Evolutionary conservation across 2,329 filamentous ascomycete species (phyloP).

Genomic region (Phaeomoniella chlamydospora): DNA sequence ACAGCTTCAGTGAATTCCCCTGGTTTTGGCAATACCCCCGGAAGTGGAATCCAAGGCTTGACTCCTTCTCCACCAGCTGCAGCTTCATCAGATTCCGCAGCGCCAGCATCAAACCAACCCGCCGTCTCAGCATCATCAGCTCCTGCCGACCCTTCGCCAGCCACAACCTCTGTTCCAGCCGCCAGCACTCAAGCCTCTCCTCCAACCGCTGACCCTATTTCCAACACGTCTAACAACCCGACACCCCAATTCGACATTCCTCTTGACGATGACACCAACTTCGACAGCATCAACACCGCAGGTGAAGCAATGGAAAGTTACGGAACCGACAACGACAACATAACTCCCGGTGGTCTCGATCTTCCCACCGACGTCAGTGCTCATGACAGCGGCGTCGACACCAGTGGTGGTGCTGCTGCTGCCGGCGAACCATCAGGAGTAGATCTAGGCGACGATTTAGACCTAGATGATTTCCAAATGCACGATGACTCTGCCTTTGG

Average conservation of each 20-base stretch:
- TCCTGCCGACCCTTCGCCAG: conserved; percentile 1
- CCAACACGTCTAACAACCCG: conserved; percentile 1
- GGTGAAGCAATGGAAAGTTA: conserved; percentile 58
- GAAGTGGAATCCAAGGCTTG: conserved; percentile 1
- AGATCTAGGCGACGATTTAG: conserved; percentile 27
- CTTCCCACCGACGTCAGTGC: too few species aligned
- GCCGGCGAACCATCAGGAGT: conserved; percentile 35
- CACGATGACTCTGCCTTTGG: conserved; percentile 72
- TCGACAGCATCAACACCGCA: conserved; percentile 54
- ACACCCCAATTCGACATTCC: conserved; percentile 10
- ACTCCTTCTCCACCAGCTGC: background rate
- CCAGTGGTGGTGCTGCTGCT: too few species aligned
- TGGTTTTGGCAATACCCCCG: conserved; percentile 1
- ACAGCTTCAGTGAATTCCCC: background rate
- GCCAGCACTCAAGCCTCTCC: conserved; percentile 1
- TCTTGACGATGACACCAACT: conserved; percentile 47
- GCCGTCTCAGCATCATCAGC: conserved; percentile 1
- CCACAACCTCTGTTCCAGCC: background rate
- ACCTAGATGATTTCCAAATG: conserved; percentile 49
- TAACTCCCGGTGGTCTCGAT: conserved; percentile 15
- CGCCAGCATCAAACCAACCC: conserved; percentile 25
- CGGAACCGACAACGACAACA: conserved; percentile 37
- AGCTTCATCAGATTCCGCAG: conserved; percentile 12
- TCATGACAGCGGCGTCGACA: too few species aligned
- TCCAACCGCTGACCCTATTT: background rate